phyloP scores from a whole-genome alignment of 352 stramenopile genomes.

The Phytophthora ramorum region DNA sequence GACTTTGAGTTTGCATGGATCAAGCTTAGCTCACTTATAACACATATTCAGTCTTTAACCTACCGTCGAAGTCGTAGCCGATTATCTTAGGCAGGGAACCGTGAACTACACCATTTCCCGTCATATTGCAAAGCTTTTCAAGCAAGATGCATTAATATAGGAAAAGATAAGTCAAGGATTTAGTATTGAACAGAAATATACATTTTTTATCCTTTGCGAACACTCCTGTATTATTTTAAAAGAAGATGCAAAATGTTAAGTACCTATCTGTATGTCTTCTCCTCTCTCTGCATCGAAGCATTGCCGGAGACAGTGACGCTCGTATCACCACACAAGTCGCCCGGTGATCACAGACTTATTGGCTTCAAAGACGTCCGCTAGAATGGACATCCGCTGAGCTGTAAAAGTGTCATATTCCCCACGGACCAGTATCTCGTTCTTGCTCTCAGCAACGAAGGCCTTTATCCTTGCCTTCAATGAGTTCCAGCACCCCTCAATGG shows the following conservation, averaged over 20 bases:
- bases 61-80: too few relatives aligned
- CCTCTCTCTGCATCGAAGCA: conserved; percentile 9
- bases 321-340: neutral
- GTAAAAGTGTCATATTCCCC: conserved; percentile 5
- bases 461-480: conserved; percentile 20
- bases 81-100: too few relatives aligned
- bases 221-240: conserved; percentile 4
- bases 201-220: neutral
- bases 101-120: too few relatives aligned
- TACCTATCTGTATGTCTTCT: conserved; percentile 3
- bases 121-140: too few relatives aligned
- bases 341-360: too few relatives aligned
- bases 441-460: conserved; percentile 4
- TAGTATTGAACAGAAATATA: neutral
- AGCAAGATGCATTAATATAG: too few relatives aligned
- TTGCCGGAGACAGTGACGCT: conserved; percentile 1
- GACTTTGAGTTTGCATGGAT: too few relatives aligned
- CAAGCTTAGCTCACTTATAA: too few relatives aligned
- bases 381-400: too few relatives aligned
- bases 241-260: conserved; percentile 4
- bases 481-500: conserved; percentile 34
- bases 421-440: conserved; percentile 20
- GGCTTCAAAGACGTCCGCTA: too few relatives aligned
- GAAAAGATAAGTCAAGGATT: too few relatives aligned
- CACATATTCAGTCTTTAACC: too few relatives aligned